These are phyloP conservation scores for Podila minutissima DNA, from an alignment of 192 early-diverging fungal species.

Conservation along the genomic window DNA sequence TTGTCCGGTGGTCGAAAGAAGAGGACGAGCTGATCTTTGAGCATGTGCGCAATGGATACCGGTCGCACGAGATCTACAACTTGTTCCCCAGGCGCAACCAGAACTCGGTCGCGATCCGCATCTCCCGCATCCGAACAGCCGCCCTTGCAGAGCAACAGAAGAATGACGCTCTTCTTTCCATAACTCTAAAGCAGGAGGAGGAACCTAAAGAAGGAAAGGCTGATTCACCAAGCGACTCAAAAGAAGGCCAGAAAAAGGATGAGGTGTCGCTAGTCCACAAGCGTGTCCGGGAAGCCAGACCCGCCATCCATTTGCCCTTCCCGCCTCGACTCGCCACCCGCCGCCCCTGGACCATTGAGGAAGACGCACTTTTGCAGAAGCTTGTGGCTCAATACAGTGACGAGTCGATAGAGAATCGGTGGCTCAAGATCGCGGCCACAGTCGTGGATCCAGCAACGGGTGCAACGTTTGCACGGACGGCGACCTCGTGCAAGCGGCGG, in stretches of 20 bases:
- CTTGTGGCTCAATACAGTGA: neutral
- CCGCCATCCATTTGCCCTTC: too few relatives aligned
- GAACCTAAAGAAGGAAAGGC: neutral
- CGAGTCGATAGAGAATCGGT: neutral
- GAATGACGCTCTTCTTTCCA: neutral
- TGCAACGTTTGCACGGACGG: neutral
- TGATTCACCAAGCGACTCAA: neutral
- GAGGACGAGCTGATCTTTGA: conserved; percentile 2
- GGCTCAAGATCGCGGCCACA: neutral
- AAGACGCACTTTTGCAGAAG: neutral
- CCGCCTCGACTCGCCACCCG: neutral
- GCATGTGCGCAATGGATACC: neutral
- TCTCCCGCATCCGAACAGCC: neutral
- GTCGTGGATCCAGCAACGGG: too few relatives aligned
- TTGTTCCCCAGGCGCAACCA: neutral
- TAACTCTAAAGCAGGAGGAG: neutral
- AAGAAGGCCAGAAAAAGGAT: neutral
- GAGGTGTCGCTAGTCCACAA: neutral
- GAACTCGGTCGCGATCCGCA: neutral
- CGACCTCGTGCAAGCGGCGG: neutral
- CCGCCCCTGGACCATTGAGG: neutral
- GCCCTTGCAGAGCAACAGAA: neutral
- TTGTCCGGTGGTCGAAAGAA: neutral
- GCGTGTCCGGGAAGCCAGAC: too few relatives aligned
- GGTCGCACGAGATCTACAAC: neutral